Conservation (phyloP, 129 eudicot genomes). For the Rutidosis leptorrhynchoides region DNA sequence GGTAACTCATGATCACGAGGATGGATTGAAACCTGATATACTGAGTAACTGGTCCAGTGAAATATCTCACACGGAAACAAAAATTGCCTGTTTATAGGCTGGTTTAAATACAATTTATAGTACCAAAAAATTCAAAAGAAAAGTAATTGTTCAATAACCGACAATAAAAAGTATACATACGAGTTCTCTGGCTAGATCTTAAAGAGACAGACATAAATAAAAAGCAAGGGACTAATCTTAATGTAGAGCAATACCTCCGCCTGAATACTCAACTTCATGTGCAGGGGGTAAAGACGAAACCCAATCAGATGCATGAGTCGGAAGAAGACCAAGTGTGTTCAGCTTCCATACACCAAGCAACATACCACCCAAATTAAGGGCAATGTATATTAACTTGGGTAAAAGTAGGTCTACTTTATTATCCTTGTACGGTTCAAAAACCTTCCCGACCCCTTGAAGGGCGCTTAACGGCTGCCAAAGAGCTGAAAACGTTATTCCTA, state of each 20-base stretch:
- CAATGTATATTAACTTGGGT: conserved; percentile 71
- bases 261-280: conserved; percentile 78
- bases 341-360: conserved; percentile 93
- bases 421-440: conserved; percentile 89
- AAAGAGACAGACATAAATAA: conserved; percentile 1
- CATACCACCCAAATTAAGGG: conserved; percentile 73
- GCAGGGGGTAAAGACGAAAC: conserved; percentile 96
- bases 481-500: conserved; percentile 89
- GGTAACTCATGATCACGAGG: too few relatives aligned
- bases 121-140: not conserved
- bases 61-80: not conserved
- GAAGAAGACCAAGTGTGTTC: conserved; percentile 89
- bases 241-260: conserved; percentile 55
- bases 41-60: too few relatives aligned
- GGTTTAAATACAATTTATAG: not conserved
- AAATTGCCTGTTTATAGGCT: not conserved
- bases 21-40: too few relatives aligned
- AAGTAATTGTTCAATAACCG: conserved; percentile 2
- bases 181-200: not conserved
- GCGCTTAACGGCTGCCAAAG: conserved; percentile 93
- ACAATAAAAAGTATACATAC: conserved; percentile 20
- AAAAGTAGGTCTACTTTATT: conserved; percentile 70
- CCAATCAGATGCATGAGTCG: conserved; percentile 96
- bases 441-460: conserved; percentile 90
- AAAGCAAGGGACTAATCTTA: conserved; percentile 5